Base-by-base conservation (phyloP, 2,329 filamentous ascomycete species). In the Nectriaceae sp. region DNA sequence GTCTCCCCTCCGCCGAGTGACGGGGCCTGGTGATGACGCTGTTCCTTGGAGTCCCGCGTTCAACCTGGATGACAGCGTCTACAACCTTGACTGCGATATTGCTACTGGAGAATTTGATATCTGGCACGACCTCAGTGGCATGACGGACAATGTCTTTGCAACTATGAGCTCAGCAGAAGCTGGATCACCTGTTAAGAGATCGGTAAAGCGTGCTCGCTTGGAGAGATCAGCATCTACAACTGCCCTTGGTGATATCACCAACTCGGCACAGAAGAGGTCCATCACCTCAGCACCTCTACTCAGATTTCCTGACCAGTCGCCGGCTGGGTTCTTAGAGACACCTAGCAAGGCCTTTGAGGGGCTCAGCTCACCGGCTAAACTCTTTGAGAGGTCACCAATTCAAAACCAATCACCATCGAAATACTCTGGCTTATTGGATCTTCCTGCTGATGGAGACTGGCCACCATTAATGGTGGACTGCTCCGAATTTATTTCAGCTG, bases 1-100 rank as follows among this genome's bases (percentile, higher is more conserved):
- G 47, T 94, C 90, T 4, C 90, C 90, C 4, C 75, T 83, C 42
- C 70, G 74, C 21, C 70, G 73, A 15, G 78, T 83, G 40, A 60
- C 56, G 16, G 70, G 65, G 8, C 54, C 65, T 29, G 73, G 76
- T 15, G 79, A 83, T 22, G 69, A 74, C 8, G 50, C 58, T 16
- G 66, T 79, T 21, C 80, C 80, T 4, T 87, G 84, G 79, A 88
- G 85, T 56, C 83, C 85, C 4, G 80, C 82, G n/a, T 84, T 88
- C 64, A 75, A 80, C 42, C 70, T 88, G 3, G 84, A 88, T 42
- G 82, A 87, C 20, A 64, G 71, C 3, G 60, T 76, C 16, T 81
- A 78, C 45, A 66, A 65, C 55, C 72, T 78, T 52, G 67, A 79
- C 47, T 75, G 80, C 48, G 77, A 80, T 49, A 21, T 39, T 18